Conservation (phyloP, 78 protist genomes). For the Dictyostelium citrinum region DNA sequence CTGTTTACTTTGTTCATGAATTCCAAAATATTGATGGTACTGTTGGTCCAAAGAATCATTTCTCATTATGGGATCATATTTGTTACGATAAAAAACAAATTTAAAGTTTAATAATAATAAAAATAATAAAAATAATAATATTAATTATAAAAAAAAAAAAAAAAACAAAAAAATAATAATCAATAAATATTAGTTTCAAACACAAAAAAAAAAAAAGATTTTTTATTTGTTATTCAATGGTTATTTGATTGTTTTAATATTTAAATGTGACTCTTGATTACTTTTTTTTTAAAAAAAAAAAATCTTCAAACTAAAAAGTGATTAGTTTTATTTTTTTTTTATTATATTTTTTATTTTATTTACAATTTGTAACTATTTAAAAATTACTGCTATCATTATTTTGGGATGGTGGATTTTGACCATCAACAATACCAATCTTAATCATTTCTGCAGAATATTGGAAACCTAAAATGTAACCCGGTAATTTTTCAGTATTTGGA, state of each 20-base stretch:
- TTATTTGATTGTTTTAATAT: no score
- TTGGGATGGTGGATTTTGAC: background rate
- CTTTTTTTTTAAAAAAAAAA: no score
- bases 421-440: slow-evolving; percentile 32
- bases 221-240: no score
- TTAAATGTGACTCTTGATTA: no score
- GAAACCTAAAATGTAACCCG: slow-evolving; percentile 36
- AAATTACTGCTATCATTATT: background rate
- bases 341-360: background rate
- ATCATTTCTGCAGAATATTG: slow-evolving; percentile 1
- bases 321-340: no score
- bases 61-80: slow-evolving; percentile 55
- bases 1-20: slow-evolving; percentile 42
- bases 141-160: no score
- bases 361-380: background rate
- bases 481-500: slow-evolving; percentile 12
- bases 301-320: no score
- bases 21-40: slow-evolving; percentile 48
- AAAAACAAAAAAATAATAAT: no score
- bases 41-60: background rate
- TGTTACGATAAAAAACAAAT: slow-evolving; percentile 23
- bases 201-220: no score
- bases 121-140: background rate
- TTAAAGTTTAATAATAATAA: background rate
- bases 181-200: no score